Conservation (phyloP, 306 rosid genomes). For the Cicer arietinum region DNA sequence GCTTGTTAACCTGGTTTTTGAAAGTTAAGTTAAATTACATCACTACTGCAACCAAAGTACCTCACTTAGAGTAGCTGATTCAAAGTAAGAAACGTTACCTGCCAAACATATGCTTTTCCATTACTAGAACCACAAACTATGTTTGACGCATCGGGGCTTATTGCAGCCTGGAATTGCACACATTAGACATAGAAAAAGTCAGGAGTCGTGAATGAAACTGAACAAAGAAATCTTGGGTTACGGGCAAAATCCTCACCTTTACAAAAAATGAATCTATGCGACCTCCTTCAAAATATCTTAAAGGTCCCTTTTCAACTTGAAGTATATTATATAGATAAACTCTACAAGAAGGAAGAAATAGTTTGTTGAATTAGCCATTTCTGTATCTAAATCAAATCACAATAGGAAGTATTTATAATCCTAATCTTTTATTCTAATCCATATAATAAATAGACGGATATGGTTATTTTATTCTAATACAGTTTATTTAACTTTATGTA, state of each 20-base stretch:
- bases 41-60: background rate
- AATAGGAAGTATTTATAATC: background rate
- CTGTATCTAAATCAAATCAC: background rate
- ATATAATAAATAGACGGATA: background rate
- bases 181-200: slow-evolving; percentile 13
- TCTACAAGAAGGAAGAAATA: slow-evolving; percentile 52
- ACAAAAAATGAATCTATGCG: slow-evolving; percentile 84
- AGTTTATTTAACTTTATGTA: background rate
- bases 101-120: slow-evolving; percentile 87
- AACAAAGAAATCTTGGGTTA: background rate
- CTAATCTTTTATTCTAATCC: background rate
- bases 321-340: slow-evolving; percentile 74
- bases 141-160: slow-evolving; percentile 86
- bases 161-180: slow-evolving; percentile 67
- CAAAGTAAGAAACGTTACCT: slow-evolving; percentile 57
- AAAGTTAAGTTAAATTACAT: slow-evolving; percentile 35
- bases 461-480: background rate
- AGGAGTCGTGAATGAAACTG: slow-evolving; percentile 13
- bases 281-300: slow-evolving; percentile 74
- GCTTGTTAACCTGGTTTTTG: slow-evolving; percentile 73
- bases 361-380: background rate
- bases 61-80: slow-evolving; percentile 8
- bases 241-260: slow-evolving; percentile 59
- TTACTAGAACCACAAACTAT: slow-evolving; percentile 88
- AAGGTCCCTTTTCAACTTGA: slow-evolving; percentile 90